Percentiles rank a stretch among this genome's conserved stretches.
These are phyloP conservation scores for Choanephora cucurbitarum DNA, from an alignment of 371 early-diverging fungal genomes.

Conservation along the genomic window DNA sequence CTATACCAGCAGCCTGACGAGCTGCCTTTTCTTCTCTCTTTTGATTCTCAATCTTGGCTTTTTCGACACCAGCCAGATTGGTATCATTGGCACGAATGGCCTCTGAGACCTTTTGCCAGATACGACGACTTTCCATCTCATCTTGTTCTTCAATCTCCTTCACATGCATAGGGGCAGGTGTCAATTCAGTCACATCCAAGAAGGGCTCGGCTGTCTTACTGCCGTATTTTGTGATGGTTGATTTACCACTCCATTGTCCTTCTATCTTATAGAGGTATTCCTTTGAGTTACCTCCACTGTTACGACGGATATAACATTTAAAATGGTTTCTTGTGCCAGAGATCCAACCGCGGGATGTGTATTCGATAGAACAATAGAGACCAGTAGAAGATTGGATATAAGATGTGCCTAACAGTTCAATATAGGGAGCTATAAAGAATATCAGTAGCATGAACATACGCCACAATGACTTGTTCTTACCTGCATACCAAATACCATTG, in stretches of 20 bases:
- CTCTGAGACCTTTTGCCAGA: conserved; percentile 73
- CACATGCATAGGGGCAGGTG: conserved; percentile 37
- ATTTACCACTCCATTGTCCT: conserved; percentile 69
- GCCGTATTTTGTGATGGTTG: conserved; percentile 50
- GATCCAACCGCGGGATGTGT: conserved; percentile 75
- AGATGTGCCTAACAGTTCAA: conserved; percentile 73
- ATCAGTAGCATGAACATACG: no score
- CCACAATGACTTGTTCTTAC: conserved; percentile 17
- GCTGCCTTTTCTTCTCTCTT: conserved; percentile 65
- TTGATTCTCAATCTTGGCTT: conserved; percentile 71
- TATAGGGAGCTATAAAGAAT: conserved; percentile 54
- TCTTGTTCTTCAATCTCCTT: conserved; percentile 58
- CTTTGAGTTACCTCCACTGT: conserved; percentile 32
- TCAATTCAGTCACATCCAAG: conserved; percentile 56
- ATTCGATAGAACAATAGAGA: conserved; percentile 70
- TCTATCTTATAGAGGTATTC: conserved; percentile 60
- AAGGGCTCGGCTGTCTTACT: conserved; percentile 49
- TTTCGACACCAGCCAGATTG: conserved; percentile 63
- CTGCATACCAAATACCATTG: conserved; percentile 55
- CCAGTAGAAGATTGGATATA: conserved; percentile 69
- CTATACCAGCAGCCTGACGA: conserved; percentile 55
- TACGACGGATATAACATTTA: conserved; percentile 54
- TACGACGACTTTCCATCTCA: conserved; percentile 64
- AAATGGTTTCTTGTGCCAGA: conserved; percentile 77
- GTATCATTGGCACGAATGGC: conserved; percentile 70